phyloP scores from a whole-genome alignment of 2,329 filamentous ascomycete species.

The Claviceps cyperi region DNA sequence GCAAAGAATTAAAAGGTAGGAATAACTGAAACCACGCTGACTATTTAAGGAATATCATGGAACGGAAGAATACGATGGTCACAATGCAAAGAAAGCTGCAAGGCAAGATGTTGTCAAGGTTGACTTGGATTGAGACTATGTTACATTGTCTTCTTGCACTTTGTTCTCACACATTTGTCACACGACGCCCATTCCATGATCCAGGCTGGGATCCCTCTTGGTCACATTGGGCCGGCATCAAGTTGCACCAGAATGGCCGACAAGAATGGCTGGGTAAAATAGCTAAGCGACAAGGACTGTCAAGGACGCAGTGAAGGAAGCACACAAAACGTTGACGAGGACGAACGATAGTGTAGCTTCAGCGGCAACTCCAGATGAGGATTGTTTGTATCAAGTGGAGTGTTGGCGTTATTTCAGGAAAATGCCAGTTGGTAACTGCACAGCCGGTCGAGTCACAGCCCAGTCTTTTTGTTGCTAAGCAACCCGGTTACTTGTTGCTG shows the following conservation, averaged over 20 bases:
- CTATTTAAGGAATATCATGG: background rate
- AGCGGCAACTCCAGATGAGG: background rate
- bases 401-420: background rate
- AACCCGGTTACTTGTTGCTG: background rate
- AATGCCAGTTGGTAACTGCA: background rate
- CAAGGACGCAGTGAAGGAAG: background rate
- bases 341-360: background rate
- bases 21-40: constrained; percentile 1
- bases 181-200: background rate
- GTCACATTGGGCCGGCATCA: background rate
- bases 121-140: background rate
- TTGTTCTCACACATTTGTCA: background rate
- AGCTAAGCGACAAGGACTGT: background rate
- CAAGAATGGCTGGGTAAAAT: background rate
- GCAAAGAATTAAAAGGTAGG: background rate
- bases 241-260: background rate
- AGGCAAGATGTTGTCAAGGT: background rate
- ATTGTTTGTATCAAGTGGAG: background rate
- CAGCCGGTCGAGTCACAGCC: background rate
- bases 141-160: background rate
- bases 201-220: background rate
- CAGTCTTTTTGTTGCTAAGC: background rate
- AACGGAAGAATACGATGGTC: background rate
- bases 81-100: background rate
- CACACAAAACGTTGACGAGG: background rate